These are phyloP conservation scores for Aegilops speltoides DNA, from an alignment of 176 grass and related monocot genomes.

Conservation along the genomic window DNA sequence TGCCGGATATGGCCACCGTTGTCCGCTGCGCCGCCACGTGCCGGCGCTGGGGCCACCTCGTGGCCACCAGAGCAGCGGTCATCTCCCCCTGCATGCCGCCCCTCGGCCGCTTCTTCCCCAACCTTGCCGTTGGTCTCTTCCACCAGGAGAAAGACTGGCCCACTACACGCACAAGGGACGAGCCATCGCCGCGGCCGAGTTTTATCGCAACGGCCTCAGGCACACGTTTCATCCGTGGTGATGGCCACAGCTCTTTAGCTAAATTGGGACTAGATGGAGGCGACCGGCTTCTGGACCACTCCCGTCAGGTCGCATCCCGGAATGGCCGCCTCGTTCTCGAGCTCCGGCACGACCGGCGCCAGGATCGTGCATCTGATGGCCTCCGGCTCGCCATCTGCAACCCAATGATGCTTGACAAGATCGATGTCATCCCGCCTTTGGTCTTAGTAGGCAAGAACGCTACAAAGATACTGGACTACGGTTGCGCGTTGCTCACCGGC, in stretches of 20 bases:
- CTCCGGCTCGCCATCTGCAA: neutral
- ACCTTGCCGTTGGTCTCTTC: too few species aligned
- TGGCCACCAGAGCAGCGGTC: too few species aligned
- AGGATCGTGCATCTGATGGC: neutral
- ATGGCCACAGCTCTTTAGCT: neutral
- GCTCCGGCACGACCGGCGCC: neutral
- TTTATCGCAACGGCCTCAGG: neutral
- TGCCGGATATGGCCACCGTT: too few species aligned
- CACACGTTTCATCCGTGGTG: neutral
- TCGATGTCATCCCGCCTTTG: neutral
- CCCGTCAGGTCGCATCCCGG: neutral
- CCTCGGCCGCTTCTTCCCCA: too few species aligned
- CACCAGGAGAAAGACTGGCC: neutral
- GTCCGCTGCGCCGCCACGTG: too few species aligned
- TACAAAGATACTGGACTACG: neutral
- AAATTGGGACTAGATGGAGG: neutral
- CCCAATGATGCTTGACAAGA: neutral
- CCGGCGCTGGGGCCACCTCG: too few species aligned
- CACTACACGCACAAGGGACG: neutral
- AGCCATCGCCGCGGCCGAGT: neutral
- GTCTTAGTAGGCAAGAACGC: neutral
- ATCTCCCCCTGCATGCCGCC: too few species aligned
- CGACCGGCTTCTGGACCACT: neutral
- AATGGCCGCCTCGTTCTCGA: neutral
- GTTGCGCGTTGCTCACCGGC: conserved; percentile 24